A percentile compares a stretch with the other conserved stretches of the same genome.
phyloP scores from a whole-genome alignment of 345 rosid genomes.

The Sisymbrium irio region DNA sequence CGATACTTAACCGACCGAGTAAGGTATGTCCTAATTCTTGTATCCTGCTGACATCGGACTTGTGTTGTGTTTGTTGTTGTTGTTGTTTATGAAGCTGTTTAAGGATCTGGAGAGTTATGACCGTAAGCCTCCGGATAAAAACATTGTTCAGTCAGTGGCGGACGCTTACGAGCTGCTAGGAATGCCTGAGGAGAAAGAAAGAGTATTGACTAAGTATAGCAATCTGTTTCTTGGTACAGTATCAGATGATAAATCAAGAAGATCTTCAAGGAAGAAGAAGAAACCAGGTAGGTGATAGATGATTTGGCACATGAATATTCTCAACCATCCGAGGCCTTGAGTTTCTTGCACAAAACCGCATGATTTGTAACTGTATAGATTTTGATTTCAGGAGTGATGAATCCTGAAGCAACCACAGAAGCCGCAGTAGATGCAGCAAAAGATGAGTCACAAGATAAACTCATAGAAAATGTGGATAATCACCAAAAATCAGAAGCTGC shows the following conservation, averaged over 20 bases:
- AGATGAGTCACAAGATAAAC: conserved; percentile 3
- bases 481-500: conserved; percentile 10
- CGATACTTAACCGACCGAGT: not conserved
- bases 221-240: conserved; percentile 40
- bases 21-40: not conserved
- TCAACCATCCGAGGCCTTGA: not conserved
- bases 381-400: conserved; percentile 21
- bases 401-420: conserved; percentile 22
- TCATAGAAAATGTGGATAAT: not conserved
- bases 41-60: not conserved
- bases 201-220: conserved; percentile 57
- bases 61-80: not conserved
- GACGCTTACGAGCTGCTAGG: conserved; percentile 77
- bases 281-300: conserved; percentile 41
- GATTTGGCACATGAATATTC: not conserved
- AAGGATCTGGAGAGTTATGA: conserved; percentile 77
- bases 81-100: conserved; percentile 56
- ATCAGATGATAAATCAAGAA: conserved; percentile 32
- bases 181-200: conserved; percentile 61
- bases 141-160: conserved; percentile 69
- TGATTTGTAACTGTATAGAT: not conserved
- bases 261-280: conserved; percentile 42
- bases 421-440: not conserved
- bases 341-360: not conserved
- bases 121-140: conserved; percentile 76